phyloP scores from a whole-genome alignment of 2,329 filamentous ascomycete genomes.

The Emergomyces pasteurianus region DNA sequence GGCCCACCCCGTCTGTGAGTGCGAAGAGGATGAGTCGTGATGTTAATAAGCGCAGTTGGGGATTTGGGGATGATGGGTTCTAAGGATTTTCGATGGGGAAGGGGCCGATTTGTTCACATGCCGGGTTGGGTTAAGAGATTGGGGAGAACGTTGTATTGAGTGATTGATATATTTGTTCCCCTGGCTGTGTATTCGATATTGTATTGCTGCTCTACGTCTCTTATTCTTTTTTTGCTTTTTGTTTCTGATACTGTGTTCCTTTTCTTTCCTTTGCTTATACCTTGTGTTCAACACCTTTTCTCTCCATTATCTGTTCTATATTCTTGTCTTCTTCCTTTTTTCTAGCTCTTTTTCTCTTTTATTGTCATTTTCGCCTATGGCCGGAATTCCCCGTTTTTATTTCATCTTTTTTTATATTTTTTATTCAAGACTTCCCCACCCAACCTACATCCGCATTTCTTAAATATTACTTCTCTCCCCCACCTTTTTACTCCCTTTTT shows the following conservation, averaged over 20 bases:
- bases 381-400: not conserved
- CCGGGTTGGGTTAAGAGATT: too few species aligned
- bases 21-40: conserved; percentile 14
- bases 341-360: not conserved
- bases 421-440: not conserved
- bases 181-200: not conserved
- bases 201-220: not conserved
- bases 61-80: conserved; percentile 26
- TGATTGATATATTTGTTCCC: not conserved
- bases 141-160: not conserved
- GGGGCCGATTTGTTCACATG: not conserved
- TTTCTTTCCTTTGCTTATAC: not conserved
- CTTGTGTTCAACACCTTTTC: not conserved
- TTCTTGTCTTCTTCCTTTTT: not conserved
- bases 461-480: not conserved
- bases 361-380: not conserved
- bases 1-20: not conserved
- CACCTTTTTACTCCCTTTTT: not conserved
- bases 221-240: not conserved
- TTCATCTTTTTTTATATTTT: not conserved
- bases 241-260: not conserved
- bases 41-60: conserved; percentile 31
- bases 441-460: not conserved
- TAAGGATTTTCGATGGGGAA: not conserved
- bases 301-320: too few species aligned